These are phyloP conservation scores for Magnolia officinalis DNA, from an alignment of 164 flowering plant species.

Conservation along the genomic window DNA sequence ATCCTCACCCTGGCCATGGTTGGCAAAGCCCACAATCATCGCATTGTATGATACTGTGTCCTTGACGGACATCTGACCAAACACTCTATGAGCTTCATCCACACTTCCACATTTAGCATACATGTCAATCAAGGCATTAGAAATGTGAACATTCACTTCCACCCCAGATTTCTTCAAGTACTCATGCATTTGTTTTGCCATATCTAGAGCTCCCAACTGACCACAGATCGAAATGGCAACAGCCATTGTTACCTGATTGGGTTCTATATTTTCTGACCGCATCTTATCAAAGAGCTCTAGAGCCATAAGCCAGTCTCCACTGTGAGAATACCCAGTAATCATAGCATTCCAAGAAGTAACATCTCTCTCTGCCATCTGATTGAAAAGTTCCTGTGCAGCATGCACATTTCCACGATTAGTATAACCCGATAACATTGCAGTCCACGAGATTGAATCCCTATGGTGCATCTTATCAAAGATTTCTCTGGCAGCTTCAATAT, in stretches of 20 bases:
- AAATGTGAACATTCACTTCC: conserved; percentile 4
- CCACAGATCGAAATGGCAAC: conserved; percentile 8
- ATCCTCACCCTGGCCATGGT: conserved; percentile 12
- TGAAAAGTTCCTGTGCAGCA: conserved; percentile 10
- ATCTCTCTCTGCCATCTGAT: conserved; percentile 7
- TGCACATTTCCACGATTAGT: conserved; percentile 8
- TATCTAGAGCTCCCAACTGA: conserved; percentile 14
- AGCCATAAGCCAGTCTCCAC: conserved; percentile 10
- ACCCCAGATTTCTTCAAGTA: background rate
- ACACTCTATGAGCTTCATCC: conserved; percentile 9
- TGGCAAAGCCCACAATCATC: conserved; percentile 13
- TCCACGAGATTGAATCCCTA: conserved; percentile 15
- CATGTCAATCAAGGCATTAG: conserved; percentile 38
- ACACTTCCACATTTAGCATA: conserved; percentile 47
- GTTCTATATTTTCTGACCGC: conserved; percentile 9
- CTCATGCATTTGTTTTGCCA: conserved; percentile 1
- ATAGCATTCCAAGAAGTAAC: conserved; percentile 15
- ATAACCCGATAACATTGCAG: conserved; percentile 12
- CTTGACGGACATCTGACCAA: conserved; percentile 6
- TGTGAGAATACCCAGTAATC: conserved; percentile 11
- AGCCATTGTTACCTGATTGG: conserved; percentile 17
- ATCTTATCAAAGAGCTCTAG: conserved; percentile 8
- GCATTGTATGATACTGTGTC: conserved; percentile 15
- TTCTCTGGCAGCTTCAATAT: conserved; percentile 4
- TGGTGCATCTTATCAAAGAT: conserved; percentile 12